Conservation (phyloP, 768 basidiomycete genomes). For the Phylloporus sp. region DNA sequence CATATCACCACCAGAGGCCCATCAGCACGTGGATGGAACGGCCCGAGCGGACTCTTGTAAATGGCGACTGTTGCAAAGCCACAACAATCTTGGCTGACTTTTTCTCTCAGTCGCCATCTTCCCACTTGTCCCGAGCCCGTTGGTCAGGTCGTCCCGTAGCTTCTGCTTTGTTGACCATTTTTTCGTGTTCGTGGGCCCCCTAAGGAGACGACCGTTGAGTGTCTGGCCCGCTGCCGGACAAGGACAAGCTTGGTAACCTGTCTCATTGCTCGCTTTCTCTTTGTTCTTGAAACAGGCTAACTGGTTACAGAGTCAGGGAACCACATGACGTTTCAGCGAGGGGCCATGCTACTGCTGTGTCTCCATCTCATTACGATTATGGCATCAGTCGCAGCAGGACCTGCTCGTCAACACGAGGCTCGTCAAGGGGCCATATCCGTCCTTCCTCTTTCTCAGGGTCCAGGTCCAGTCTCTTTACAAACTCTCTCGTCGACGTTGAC, state of each 20-base stretch:
- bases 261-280: background rate
- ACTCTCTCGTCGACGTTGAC: constrained; percentile 5
- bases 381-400: constrained; percentile 12
- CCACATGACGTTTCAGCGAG: constrained; percentile 13
- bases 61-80: constrained; percentile 8
- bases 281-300: background rate
- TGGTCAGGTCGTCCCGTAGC: background rate
- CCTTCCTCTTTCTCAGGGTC: background rate
- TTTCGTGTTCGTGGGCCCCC: background rate
- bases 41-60: background rate
- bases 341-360: constrained; percentile 5
- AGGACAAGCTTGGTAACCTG: background rate
- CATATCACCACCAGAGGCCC: background rate
- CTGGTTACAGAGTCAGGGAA: background rate
- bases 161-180: background rate
- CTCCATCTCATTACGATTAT: background rate
- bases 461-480: constrained; percentile 7
- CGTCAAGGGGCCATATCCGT: constrained; percentile 18
- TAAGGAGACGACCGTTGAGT: background rate
- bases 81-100: background rate
- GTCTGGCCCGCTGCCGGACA: background rate
- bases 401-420: constrained; percentile 16
- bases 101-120: constrained; percentile 2
- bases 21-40: constrained; percentile 15
- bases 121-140: background rate